These are phyloP conservation scores for Dactylellina haptotyla DNA, from an alignment of 2,329 filamentous ascomycete genomes.

Conservation along the genomic window DNA sequence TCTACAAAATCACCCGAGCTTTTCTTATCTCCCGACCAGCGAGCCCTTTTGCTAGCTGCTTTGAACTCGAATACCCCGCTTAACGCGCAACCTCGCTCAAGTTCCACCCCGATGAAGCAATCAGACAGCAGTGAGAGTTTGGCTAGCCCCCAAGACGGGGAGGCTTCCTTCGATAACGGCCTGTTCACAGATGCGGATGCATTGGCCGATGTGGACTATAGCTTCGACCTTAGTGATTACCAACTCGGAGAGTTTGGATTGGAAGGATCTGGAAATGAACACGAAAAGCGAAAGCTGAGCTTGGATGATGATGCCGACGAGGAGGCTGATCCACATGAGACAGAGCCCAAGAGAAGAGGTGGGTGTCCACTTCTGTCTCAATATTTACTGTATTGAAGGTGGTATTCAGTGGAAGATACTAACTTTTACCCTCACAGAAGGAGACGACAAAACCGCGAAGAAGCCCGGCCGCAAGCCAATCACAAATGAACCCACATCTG, in stretches of 20 bases:
- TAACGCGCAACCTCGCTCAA: slow-evolving; percentile 62
- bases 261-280: slow-evolving; percentile 67
- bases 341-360: slow-evolving; percentile 59
- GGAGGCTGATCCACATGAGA: slow-evolving; percentile 57
- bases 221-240: slow-evolving; percentile 79
- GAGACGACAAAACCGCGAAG: slow-evolving; percentile 86
- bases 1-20: slow-evolving; percentile 62
- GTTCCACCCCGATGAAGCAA: slow-evolving; percentile 54
- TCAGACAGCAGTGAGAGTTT: slow-evolving; percentile 56
- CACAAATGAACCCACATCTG: slow-evolving; percentile 93
- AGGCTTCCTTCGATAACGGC: slow-evolving; percentile 50
- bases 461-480: slow-evolving; percentile 96
- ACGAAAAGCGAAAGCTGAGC: slow-evolving; percentile 66
- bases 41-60: slow-evolving; percentile 78
- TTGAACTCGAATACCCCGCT: slow-evolving; percentile 72
- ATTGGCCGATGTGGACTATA: slow-evolving; percentile 75
- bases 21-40: slow-evolving; percentile 79
- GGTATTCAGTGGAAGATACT: slow-evolving; percentile 45
- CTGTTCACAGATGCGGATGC: slow-evolving; percentile 54
- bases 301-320: slow-evolving; percentile 58
- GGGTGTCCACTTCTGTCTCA: slow-evolving; percentile 53
- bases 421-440: slow-evolving; percentile 77
- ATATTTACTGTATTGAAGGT: slow-evolving; percentile 42
- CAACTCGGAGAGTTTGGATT: slow-evolving; percentile 83
- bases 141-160: slow-evolving; percentile 58